Evolutionary conservation across 108 stramenopile species (phyloP).

Genomic region (Pseudonitzschia pungens): DNA sequence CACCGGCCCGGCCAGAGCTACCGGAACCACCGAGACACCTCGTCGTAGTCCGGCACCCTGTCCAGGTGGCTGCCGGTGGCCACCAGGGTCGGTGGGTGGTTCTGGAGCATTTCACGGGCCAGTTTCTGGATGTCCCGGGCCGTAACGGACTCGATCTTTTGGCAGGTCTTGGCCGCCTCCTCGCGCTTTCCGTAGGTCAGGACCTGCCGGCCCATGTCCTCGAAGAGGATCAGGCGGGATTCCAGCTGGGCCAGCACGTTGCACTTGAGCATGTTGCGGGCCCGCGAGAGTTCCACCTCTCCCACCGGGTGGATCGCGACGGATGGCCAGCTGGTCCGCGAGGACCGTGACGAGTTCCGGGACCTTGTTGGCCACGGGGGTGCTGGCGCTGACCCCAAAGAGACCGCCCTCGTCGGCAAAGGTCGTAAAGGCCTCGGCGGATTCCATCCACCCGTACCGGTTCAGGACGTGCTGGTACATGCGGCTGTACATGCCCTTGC

Average conservation of each 20-base stretch:
- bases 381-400: slow-evolving; percentile 86
- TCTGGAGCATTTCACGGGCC: slow-evolving; percentile 59
- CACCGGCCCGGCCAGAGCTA: not conserved
- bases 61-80: slow-evolving; percentile 75
- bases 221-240: slow-evolving; percentile 90
- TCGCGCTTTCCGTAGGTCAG: slow-evolving; percentile 91
- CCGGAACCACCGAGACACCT: slow-evolving; percentile 69
- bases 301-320: slow-evolving; percentile 70
- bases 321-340: slow-evolving; percentile 70
- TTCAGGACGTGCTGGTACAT: slow-evolving; percentile 96
- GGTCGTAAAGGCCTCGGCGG: slow-evolving; percentile 89
- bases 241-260: slow-evolving; percentile 97
- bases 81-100: slow-evolving; percentile 74
- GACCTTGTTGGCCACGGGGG: slow-evolving; percentile 41
- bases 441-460: slow-evolving; percentile 89
- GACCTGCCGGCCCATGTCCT: slow-evolving; percentile 97
- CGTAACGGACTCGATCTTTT: slow-evolving; percentile 91
- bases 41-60: slow-evolving; percentile 69
- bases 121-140: slow-evolving; percentile 84
- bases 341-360: slow-evolving; percentile 76
- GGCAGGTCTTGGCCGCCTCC: slow-evolving; percentile 77
- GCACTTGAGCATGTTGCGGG: slow-evolving; percentile 97
- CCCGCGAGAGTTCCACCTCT: slow-evolving; percentile 88
- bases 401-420: slow-evolving; percentile 92
- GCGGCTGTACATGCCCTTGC: slow-evolving; percentile 99